Evolutionary conservation across 768 basidiomycete genomes (phyloP).

Genomic region (Terana coerulea): DNA sequence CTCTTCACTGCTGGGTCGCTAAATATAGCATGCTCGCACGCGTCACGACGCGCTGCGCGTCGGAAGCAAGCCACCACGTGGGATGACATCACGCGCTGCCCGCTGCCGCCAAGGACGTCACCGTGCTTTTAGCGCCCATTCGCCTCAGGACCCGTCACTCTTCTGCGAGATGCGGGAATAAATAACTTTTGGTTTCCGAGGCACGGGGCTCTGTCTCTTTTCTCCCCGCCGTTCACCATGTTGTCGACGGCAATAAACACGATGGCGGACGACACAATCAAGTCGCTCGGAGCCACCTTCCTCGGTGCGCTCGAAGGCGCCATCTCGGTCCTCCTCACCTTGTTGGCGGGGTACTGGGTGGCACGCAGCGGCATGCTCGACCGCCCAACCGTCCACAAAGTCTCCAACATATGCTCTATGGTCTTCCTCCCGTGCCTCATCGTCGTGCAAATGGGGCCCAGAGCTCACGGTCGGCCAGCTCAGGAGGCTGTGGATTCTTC

Average conservation of each 20-base stretch:
- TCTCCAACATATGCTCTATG: conserved; percentile 24
- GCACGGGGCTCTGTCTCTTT: not conserved
- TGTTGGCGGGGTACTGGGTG: conserved; percentile 23
- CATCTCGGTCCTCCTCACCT: conserved; percentile 27
- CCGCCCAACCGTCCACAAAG: conserved; percentile 20
- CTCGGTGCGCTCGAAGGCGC: conserved; percentile 27
- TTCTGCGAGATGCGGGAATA: too few relatives aligned
- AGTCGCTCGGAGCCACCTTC: conserved; percentile 17
- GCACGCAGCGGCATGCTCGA: conserved; percentile 19
- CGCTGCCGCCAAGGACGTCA: not conserved
- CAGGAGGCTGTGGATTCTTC: conserved; percentile 24
- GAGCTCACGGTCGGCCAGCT: conserved; percentile 22
- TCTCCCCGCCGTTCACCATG: not conserved
- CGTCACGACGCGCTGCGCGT: not conserved
- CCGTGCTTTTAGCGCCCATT: not conserved
- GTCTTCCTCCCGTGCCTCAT: conserved; percentile 29
- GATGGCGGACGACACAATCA: conserved; percentile 10
- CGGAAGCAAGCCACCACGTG: conserved; percentile 4
- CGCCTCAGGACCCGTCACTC: not conserved
- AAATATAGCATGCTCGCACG: not conserved
- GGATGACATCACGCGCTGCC: conserved; percentile 2
- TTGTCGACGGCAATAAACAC: not conserved
- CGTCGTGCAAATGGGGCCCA: conserved; percentile 27
- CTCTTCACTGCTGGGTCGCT: not conserved
- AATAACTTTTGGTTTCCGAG: not conserved